A percentile compares a stretch with the other conserved stretches of the same genome.
These are phyloP conservation scores for Epithele typhae DNA, from an alignment of 768 basidiomycete genomes.

Conservation along the genomic window DNA sequence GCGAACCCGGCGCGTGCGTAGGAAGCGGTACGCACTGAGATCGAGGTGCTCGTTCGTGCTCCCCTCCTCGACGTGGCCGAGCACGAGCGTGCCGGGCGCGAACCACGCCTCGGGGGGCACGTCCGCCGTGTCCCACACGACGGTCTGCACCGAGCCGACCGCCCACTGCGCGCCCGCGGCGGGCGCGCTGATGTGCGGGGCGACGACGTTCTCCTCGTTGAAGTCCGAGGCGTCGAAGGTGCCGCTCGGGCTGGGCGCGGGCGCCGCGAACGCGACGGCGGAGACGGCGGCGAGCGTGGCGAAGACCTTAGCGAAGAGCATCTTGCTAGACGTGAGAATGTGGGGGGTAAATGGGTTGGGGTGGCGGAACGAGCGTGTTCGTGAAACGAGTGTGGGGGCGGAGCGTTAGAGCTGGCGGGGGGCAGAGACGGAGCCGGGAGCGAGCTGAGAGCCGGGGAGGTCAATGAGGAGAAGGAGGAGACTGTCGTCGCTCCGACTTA, in stretches of 20 bases:
- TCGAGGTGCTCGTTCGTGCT: conserved; percentile 46
- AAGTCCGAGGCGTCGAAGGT: conserved; percentile 24
- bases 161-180: conserved; percentile 31
- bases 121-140: conserved; percentile 39
- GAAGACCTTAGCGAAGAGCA: conserved; percentile 17
- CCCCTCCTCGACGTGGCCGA: conserved; percentile 36
- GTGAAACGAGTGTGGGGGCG: too few relatives aligned
- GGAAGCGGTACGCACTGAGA: conserved; percentile 32
- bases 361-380: too few relatives aligned
- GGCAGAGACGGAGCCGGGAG: neutral
- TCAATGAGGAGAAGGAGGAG: too few relatives aligned
- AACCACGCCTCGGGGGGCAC: conserved; percentile 35
- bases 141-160: conserved; percentile 30
- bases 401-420: neutral
- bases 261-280: conserved; percentile 25
- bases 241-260: conserved; percentile 24
- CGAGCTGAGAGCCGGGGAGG: too few relatives aligned
- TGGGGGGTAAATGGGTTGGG: too few relatives aligned
- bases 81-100: conserved; percentile 38
- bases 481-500: too few relatives aligned
- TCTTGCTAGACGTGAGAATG: too few relatives aligned
- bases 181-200: conserved; percentile 41
- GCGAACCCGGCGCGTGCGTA: neutral
- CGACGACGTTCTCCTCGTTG: conserved; percentile 32
- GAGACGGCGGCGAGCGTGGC: conserved; percentile 13